Evolutionary conservation across 176 grass and related monocot genomes (phyloP).

Genomic region (Oryza brachyantha): DNA sequence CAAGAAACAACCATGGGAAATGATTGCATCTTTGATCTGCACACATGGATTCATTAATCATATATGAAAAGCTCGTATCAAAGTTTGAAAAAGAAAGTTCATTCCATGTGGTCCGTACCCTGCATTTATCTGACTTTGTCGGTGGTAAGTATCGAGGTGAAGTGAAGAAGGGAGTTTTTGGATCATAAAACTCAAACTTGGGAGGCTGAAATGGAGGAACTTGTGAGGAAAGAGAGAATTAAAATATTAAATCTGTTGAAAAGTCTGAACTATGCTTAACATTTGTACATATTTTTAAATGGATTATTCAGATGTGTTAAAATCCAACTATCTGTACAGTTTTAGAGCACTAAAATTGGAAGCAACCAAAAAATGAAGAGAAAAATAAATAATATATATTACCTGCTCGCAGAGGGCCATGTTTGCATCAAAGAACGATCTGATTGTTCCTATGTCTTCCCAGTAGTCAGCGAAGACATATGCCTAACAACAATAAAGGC

Average conservation of each 20-base stretch:
- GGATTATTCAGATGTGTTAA: not conserved
- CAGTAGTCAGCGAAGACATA: conserved; percentile 78
- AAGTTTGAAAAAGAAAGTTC: not conserved
- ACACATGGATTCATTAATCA: not conserved
- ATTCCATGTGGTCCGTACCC: conserved; percentile 20
- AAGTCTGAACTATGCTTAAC: not conserved
- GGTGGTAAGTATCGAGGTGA: conserved; percentile 74
- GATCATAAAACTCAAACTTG: conserved; percentile 80
- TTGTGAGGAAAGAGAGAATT: not conserved
- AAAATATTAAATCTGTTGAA: not conserved
- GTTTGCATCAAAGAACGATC: conserved; percentile 73
- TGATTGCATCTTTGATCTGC: conserved; percentile 60
- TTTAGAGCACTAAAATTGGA: not conserved
- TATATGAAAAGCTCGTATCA: not conserved
- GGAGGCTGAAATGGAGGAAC: conserved; percentile 40
- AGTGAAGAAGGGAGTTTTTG: conserved; percentile 71
- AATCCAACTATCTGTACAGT: not conserved
- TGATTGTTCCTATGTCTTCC: conserved; percentile 86
- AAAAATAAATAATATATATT: too few species aligned
- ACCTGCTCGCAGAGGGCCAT: conserved; percentile 83
- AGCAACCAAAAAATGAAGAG: not conserved
- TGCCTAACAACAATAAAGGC: conserved; percentile 31
- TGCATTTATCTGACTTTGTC: conserved; percentile 67
- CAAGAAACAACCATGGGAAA: conserved; percentile 88
- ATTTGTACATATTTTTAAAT: not conserved